phyloP scores from a whole-genome alignment of 345 rosid species.

The Excoecaria cochinchinensis region DNA sequence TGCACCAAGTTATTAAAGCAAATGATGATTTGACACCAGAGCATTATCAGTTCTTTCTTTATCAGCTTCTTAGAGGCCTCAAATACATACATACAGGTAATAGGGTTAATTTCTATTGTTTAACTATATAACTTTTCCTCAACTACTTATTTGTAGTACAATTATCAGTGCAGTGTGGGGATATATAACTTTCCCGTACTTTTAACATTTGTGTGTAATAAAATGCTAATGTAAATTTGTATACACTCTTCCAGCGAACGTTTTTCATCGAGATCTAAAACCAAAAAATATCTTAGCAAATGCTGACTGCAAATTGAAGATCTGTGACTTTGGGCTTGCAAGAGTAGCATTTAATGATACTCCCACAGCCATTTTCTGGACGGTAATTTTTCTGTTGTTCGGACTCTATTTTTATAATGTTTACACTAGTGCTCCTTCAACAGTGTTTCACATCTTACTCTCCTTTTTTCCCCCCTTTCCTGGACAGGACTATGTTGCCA shows the following conservation, averaged over 20 bases:
- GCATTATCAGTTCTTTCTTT: conserved; percentile 87
- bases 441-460: neutral
- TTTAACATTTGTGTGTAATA: neutral
- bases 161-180: neutral
- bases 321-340: conserved; percentile 98
- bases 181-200: neutral
- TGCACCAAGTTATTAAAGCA: conserved; percentile 91
- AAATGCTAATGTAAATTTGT: neutral
- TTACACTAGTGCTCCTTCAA: conserved; percentile 4
- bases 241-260: conserved; percentile 58
- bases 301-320: conserved; percentile 94
- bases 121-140: conserved; percentile 3
- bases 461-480: conserved; percentile 8
- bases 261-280: conserved; percentile 88
- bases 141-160: neutral
- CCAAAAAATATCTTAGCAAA: conserved; percentile 93
- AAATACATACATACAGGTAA: conserved; percentile 96
- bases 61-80: conserved; percentile 92
- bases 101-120: neutral
- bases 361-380: conserved; percentile 94
- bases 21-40: conserved; percentile 91
- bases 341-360: conserved; percentile 93
- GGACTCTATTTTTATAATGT: neutral
- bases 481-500: conserved; percentile 87
- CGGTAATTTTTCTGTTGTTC: conserved; percentile 43